phyloP scores from a whole-genome alignment of 306 rosid species.

The Trichosanthes cucumerina region DNA sequence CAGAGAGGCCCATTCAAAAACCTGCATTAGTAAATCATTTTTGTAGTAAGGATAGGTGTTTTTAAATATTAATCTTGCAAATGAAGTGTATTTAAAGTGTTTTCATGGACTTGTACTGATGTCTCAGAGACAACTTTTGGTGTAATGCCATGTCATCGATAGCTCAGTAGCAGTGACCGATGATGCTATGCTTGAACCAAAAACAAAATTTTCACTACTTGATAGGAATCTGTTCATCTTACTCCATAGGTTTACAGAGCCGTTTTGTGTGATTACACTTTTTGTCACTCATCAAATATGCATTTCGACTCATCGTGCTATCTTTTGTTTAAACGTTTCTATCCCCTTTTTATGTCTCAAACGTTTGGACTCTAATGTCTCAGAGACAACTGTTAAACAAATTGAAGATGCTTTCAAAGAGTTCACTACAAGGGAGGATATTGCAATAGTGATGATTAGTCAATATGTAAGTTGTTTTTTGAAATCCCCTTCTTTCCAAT shows the following conservation, averaged over 20 bases:
- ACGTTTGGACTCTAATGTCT: not conserved
- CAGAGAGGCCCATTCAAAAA: not conserved
- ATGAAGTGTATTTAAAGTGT: not conserved
- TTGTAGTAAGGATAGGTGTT: not conserved
- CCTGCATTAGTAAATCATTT: not conserved
- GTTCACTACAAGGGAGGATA: constrained; percentile 69
- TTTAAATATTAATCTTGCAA: not conserved
- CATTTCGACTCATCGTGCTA: not conserved
- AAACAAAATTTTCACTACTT: constrained; percentile 34
- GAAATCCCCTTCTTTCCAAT: not conserved
- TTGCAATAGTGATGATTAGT: constrained; percentile 82
- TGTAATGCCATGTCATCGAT: constrained; percentile 55
- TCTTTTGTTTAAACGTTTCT: too few species aligned
- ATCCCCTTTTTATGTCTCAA: not conserved
- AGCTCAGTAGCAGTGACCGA: constrained; percentile 37
- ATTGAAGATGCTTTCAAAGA: constrained; percentile 96
- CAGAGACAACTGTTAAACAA: constrained; percentile 85
- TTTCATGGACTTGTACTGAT: not conserved
- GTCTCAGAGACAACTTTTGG: constrained; percentile 2
- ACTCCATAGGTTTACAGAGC: constrained; percentile 32
- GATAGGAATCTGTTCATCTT: constrained; percentile 61
- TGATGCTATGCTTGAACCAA: constrained; percentile 72
- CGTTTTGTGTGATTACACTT: constrained; percentile 60
- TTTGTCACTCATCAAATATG: not conserved
- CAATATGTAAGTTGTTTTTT: constrained; percentile 65